Percentiles rank a stretch among this genome's conserved stretches.
These are phyloP conservation scores for Raphanus hybrid DNA, from an alignment of 441 rosid species.

Conservation along the genomic window DNA sequence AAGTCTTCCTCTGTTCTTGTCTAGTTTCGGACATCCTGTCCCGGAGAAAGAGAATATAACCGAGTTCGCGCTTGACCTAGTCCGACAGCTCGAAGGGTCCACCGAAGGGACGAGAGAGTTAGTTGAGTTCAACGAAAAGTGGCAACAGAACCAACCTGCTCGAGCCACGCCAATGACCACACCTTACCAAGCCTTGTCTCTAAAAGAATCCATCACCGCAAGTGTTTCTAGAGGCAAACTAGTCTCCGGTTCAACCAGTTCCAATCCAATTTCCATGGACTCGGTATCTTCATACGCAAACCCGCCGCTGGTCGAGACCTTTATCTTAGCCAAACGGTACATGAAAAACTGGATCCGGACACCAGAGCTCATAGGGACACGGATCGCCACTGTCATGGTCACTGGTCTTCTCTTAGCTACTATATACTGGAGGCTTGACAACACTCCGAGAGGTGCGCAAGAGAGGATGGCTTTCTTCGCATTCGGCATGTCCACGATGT, in stretches of 20 bases:
- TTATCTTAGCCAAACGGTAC: slow-evolving; percentile 49
- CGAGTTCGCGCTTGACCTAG: slow-evolving; percentile 78
- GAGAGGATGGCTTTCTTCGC: slow-evolving; percentile 39
- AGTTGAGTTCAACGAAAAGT: slow-evolving; percentile 55
- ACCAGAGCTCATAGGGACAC: slow-evolving; percentile 44
- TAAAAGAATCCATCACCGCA: slow-evolving; percentile 42
- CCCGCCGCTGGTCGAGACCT: slow-evolving; percentile 43
- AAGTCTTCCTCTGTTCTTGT: slow-evolving; percentile 56
- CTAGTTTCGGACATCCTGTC: slow-evolving; percentile 69
- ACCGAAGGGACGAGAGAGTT: slow-evolving; percentile 56
- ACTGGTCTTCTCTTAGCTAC: slow-evolving; percentile 52
- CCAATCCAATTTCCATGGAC: slow-evolving; percentile 21
- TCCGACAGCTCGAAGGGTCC: slow-evolving; percentile 72
- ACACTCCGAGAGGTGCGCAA: slow-evolving; percentile 41
- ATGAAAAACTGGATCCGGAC: slow-evolving; percentile 47
- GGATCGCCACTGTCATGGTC: slow-evolving; percentile 41
- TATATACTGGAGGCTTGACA: slow-evolving; percentile 56
- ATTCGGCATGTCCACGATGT: slow-evolving; percentile 37
- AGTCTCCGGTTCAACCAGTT: slow-evolving; percentile 32
- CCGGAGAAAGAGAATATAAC: slow-evolving; percentile 78
- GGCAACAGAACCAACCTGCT: slow-evolving; percentile 16
- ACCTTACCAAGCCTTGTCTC: slow-evolving; percentile 17
- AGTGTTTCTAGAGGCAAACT: slow-evolving; percentile 46
- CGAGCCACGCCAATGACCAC: slow-evolving; percentile 17
- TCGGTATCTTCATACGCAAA: slow-evolving; percentile 46